phyloP scores from a whole-genome alignment of 495 filamentous ascomycete species.

The Lepraria neglecta region DNA sequence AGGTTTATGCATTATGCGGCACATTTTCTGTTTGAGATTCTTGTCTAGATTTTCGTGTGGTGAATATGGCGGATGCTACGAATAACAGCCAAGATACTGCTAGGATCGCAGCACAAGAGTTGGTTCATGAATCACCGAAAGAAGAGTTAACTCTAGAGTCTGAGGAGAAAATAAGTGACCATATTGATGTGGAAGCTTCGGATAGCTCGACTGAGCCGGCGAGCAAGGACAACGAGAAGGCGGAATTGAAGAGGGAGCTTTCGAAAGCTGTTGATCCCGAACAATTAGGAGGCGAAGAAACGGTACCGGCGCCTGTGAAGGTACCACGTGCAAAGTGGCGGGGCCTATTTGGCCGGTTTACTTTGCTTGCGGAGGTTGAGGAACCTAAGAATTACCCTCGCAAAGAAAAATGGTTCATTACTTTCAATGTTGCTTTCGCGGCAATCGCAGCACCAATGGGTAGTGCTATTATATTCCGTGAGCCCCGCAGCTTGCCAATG shows the following conservation, averaged over 20 bases:
- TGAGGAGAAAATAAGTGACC: slow-evolving; percentile 9
- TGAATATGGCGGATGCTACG: too few species aligned
- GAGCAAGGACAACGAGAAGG: too few species aligned
- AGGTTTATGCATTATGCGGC: too few species aligned
- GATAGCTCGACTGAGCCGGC: too few species aligned
- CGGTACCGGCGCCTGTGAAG: slow-evolving; percentile 33
- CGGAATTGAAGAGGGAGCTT: too few species aligned
- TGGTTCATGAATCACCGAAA: slow-evolving; percentile 18
- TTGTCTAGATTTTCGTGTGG: too few species aligned
- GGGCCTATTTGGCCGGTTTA: slow-evolving; percentile 66
- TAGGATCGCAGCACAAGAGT: slow-evolving; percentile 12
- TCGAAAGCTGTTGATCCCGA: too few species aligned
- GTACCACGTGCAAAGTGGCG: slow-evolving; percentile 63
- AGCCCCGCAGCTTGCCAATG: slow-evolving; percentile 32
- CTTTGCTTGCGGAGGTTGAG: slow-evolving; percentile 74
- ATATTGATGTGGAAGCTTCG: too few species aligned
- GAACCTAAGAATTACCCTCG: slow-evolving; percentile 64
- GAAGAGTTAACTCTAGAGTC: not conserved
- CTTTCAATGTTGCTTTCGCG: slow-evolving; percentile 67
- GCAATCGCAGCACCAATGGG: slow-evolving; percentile 76
- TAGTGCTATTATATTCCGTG: slow-evolving; percentile 74
- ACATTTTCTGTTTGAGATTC: too few species aligned
- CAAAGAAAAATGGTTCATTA: slow-evolving; percentile 78
- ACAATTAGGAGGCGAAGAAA: not conserved
- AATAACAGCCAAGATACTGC: slow-evolving; percentile 10